Evolutionary conservation across 345 rosid genomes (phyloP).

Genomic region (Arabidopsis arenosa): DNA sequence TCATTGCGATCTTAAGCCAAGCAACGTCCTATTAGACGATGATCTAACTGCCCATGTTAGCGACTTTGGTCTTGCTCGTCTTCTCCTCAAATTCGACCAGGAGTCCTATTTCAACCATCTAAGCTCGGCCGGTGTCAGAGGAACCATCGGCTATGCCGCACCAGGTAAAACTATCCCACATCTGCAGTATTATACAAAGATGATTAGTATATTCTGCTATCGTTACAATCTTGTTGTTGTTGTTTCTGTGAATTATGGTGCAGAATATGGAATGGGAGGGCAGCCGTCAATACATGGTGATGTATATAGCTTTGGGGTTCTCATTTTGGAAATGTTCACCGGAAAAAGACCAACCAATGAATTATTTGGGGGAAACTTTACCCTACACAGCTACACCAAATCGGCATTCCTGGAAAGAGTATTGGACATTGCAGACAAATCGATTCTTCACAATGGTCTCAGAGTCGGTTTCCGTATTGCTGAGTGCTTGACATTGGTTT

Average conservation of each 20-base stretch:
- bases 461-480: not conserved
- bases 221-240: not conserved
- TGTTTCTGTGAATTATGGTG: not conserved
- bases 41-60: slow-evolving; percentile 18
- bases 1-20: slow-evolving; percentile 13
- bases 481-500: slow-evolving; percentile 11
- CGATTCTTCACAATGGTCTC: not conserved
- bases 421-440: slow-evolving; percentile 25
- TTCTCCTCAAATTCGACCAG: not conserved
- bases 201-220: not conserved
- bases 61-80: slow-evolving; percentile 30
- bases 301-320: slow-evolving; percentile 19
- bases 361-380: slow-evolving; percentile 32
- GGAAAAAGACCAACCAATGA: slow-evolving; percentile 36
- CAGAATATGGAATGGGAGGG: slow-evolving; percentile 49
- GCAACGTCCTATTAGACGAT: slow-evolving; percentile 16
- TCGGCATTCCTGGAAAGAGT: slow-evolving; percentile 6
- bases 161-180: slow-evolving; percentile 15
- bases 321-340: slow-evolving; percentile 8
- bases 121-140: not conserved
- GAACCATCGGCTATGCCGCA: slow-evolving; percentile 30
- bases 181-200: not conserved
- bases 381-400: slow-evolving; percentile 28
- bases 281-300: slow-evolving; percentile 31
- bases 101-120: not conserved